Evolutionary conservation across 805 yeast species (phyloP).

Genomic region (Spathaspora girioi): DNA sequence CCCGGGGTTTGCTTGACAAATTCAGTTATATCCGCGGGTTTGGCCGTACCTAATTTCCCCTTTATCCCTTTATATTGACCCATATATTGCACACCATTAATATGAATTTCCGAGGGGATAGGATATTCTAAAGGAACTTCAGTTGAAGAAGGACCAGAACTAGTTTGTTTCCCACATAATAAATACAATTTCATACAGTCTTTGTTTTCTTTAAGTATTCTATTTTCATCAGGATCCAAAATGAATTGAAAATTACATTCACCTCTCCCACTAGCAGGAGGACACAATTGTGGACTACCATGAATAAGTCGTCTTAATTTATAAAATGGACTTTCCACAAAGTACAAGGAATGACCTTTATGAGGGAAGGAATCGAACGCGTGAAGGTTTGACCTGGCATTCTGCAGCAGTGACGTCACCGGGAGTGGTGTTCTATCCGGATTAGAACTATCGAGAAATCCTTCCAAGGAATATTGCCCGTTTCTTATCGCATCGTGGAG

Average conservation of each 20-base stretch:
- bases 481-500: slow-evolving; percentile 22
- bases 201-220: slow-evolving; percentile 21
- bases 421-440: neutral
- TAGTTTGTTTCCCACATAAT: slow-evolving; percentile 49
- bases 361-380: slow-evolving; percentile 13
- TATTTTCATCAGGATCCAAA: slow-evolving; percentile 41
- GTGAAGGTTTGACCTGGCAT: neutral
- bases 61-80: slow-evolving; percentile 60
- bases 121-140: slow-evolving; percentile 61
- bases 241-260: slow-evolving; percentile 31
- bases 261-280: slow-evolving; percentile 45
- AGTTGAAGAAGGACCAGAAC: slow-evolving; percentile 14
- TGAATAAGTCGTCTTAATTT: slow-evolving; percentile 43
- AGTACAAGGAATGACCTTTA: slow-evolving; percentile 42
- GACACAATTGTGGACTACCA: slow-evolving; percentile 45
- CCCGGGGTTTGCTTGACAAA: slow-evolving; percentile 22
- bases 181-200: slow-evolving; percentile 43
- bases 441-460: slow-evolving; percentile 1
- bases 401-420: no score
- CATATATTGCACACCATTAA: slow-evolving; percentile 56
- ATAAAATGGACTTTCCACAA: slow-evolving; percentile 57
- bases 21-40: slow-evolving; percentile 75
- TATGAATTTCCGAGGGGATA: slow-evolving; percentile 59
- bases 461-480: slow-evolving; percentile 19
- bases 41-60: slow-evolving; percentile 71